Base-by-base conservation (phyloP, 225 moss, liverwort and hornwort species). In the Asterella californica region DNA sequence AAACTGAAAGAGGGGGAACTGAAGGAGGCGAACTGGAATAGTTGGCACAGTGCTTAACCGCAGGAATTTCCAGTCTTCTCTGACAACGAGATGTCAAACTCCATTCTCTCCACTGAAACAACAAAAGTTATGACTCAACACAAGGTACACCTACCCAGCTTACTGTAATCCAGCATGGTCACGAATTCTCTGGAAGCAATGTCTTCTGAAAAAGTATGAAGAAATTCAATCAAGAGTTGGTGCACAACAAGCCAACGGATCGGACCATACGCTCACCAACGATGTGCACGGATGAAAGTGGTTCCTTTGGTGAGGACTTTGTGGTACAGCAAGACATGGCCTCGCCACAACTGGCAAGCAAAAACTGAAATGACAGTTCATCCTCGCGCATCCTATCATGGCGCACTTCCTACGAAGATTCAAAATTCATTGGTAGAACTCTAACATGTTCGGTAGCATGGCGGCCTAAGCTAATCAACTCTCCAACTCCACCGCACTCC, bases 331-430 rank as follows among this genome's bases (percentile, higher is more conserved):
- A 22, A 36, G 38, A 48, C 18, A 77, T 22, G 77, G 77, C 61
- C 47, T 77, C 11, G 42, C 7, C 27, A 37, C 46, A 14, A 38
- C 19, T 15, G 77, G 63, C 27, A 77, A 63, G 30, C 46, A 19
- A 37, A 33, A 32, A 38, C 36, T 62, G 17, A 22, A 63, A 11
- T 76, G 76, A 42, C 76, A 37, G 63, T 65, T 64, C 77, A 77
- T 77, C 77, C 77, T 77, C 29, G 77, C 77, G 10, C 29, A 77
- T 0, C 62, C 77, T n/a, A 77, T 77, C 77, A 86, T 86, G 86
- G 70, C 81, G 81, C 74, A 78, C 27, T 12, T 47, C 46, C 10
- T 47, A 27, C n/a, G 14, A 71, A 10, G 10, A 22, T 11, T 48
- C n/a, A 0, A 27, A 48, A n/a, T 12, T 71, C 47, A 71, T 71